A percentile compares a stretch with the other conserved stretches of the same genome.
These are phyloP conservation scores for Cymbidium sinense DNA, from an alignment of 106 monocot genomes.

Conservation along the genomic window DNA sequence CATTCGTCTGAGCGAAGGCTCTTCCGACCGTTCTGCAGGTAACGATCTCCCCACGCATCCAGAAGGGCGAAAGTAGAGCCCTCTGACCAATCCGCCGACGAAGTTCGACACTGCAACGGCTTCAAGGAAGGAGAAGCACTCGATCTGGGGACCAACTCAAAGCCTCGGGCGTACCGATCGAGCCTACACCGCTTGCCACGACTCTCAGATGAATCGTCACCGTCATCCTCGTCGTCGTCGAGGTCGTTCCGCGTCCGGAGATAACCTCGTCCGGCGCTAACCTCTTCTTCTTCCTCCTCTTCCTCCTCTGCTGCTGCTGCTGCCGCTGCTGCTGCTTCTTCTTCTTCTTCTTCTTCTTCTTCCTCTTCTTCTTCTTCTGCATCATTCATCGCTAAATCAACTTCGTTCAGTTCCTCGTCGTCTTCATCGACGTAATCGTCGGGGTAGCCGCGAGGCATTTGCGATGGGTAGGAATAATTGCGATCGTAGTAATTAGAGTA, in stretches of 20 bases:
- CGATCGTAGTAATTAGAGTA: constrained; percentile 9
- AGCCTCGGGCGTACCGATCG: constrained; percentile 53
- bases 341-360: constrained; percentile 21
- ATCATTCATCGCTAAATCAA: constrained; percentile 5
- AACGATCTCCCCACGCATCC: constrained; percentile 84
- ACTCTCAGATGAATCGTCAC: constrained; percentile 35
- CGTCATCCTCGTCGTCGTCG: constrained; percentile 17
- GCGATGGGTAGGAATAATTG: constrained; percentile 16
- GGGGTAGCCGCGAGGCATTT: constrained; percentile 10
- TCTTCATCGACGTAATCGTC: constrained; percentile 19
- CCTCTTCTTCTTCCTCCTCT: constrained; percentile 12
- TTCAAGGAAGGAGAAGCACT: constrained; percentile 1
- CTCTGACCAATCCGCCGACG: constrained; percentile 79
- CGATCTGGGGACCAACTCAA: constrained; percentile 72
- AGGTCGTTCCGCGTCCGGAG: neutral
- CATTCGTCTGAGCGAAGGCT: constrained; percentile 83
- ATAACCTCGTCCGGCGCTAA: neutral
- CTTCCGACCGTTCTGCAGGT: constrained; percentile 62
- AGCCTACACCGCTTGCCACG: constrained; percentile 64
- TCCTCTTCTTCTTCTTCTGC: constrained; percentile 23
- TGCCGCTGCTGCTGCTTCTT: too few species aligned
- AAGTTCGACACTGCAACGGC: constrained; percentile 11
- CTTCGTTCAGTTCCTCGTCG: constrained; percentile 1
- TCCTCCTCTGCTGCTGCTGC: too few species aligned
- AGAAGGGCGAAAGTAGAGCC: constrained; percentile 76